Evolutionary conservation across 176 grass and related monocot species (phyloP), one percentile per base, ranked within the genome.

Genomic region (Oryza nivara): DNA sequence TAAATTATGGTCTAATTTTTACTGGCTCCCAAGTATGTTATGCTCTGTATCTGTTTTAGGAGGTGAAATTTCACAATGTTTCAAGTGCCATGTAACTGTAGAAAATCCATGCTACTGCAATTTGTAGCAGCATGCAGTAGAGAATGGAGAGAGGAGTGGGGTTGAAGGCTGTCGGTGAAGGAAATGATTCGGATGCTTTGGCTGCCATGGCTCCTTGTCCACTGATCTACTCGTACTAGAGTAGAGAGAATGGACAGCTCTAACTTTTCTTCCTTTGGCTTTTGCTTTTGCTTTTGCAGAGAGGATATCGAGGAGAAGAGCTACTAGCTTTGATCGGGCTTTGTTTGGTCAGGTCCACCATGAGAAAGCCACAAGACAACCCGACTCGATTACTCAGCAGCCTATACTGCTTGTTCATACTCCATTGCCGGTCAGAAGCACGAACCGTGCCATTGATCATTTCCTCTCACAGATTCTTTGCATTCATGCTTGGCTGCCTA

Each of bases 111-210:
- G 38, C 40, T 41, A 6, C 30, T 69, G 34, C 34, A 35, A 35
- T 4, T 17, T 11, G 28, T 7, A 71, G 38, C 23, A 71, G 19
- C 17, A 68, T 77, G 54, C 1, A 52, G 19, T 47, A 36, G 22
- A 47, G 22, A 11, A 8, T 43, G 1, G 35, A 75, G 47, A 61
- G 78, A 45, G 47, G 85, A 81, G 85, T 81, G 70, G 12, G 61
- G 77, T 49, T 16, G 47, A 76, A 87, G 85, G 71, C 71, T 87
- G 85, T 81, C 78, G 85, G 67, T 64, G 51, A 11, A 40, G 7
- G 78, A 67, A 75, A 75, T 87, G 85, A 87, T 87, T 67, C 14
- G 3, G 77, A 16, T 17, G 85, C 85, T 17, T 17, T 20, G 70
- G 15, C 65, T 36, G 47, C 72, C n/a, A 36, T 12, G 67, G 44